These are phyloP conservation scores for Diaporthe amygdali DNA, from an alignment of 2,329 filamentous ascomycete genomes.

Conservation along the genomic window DNA sequence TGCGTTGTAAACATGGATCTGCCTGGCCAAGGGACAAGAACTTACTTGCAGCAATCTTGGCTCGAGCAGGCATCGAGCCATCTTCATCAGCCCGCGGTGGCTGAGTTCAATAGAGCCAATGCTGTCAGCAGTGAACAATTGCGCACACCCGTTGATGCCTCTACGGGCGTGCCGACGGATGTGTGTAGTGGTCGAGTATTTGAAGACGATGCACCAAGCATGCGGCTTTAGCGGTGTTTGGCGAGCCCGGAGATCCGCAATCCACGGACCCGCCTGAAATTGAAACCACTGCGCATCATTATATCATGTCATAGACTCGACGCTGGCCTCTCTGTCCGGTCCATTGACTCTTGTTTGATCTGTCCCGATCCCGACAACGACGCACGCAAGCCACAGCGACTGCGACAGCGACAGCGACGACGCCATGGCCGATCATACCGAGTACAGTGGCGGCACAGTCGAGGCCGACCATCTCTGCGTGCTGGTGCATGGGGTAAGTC, in stretches of 20 bases:
- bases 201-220: neutral
- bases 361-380: neutral
- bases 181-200: neutral
- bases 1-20: neutral
- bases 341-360: constrained; percentile 41
- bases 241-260: constrained; percentile 13
- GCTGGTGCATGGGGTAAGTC: constrained; percentile 74
- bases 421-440: constrained; percentile 39
- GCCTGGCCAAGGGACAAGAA: neutral
- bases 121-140: neutral
- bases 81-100: neutral
- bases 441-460: constrained; percentile 55
- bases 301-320: constrained; percentile 5
- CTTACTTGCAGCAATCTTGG: neutral
- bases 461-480: constrained; percentile 76
- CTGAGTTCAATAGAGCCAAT: neutral
- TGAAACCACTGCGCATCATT: constrained; percentile 3
- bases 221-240: constrained; percentile 19
- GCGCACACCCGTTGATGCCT: neutral
- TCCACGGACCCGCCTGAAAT: neutral
- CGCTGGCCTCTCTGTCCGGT: constrained; percentile 38
- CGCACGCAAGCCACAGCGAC: neutral
- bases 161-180: neutral
- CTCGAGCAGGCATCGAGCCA: neutral
- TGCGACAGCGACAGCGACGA: constrained; percentile 21